Evolutionary conservation across 2,329 filamentous ascomycete genomes (phyloP), one percentile per base, ranked within the genome.

Genomic region (Arthrocladium fulminans): DNA sequence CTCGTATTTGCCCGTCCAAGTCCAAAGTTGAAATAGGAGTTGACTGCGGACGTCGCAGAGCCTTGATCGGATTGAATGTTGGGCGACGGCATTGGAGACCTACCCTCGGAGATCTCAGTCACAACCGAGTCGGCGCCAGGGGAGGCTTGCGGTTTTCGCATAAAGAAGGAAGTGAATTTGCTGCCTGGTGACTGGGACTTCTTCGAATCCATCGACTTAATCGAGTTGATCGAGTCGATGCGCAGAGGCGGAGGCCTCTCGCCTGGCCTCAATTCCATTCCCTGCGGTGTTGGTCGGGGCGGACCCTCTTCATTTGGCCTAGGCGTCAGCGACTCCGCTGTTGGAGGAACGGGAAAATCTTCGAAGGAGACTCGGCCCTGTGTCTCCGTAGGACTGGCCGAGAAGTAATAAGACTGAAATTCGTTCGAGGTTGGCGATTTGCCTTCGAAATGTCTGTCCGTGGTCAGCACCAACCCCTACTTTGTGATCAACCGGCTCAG

Each of bases 91-190:
- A 74, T 64, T 2, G 79, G 77, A 5, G 80, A 83, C 53, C 73
- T 68, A 20, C 76, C 76, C 32, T 79, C 77, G 9, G 80, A 83
- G 58, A 82, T 80, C 38, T 79, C 77, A 19, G 79, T 82, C 39
- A 75, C 77, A 13, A 77, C 76, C 8, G 76, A 79, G 47, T 79
- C 79, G 12, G 70, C 70, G 13, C 73, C 73, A 48, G 76, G 74
- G 2, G 74, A 73, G n/a, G 71, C 70, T 7, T 70, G 66, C 19
- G 71, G 73, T 54, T 79, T 81, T 77, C 81, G 83, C 51, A 79
- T 77, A 58, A 85, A 85, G 64, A 84, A 81, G 12, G 77, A 80
- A 38, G 76, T 77, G 58, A 84, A 74, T 49, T 77, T 80, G 49
- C 70, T 72, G 39, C 71, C 72, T 15, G 75, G 73, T 1, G 74